A percentile compares a stretch with the other conserved stretches of the same genome.
These are phyloP conservation scores for Verbena officinalis DNA, from an alignment of 257 asterid genomes.

Conservation along the genomic window DNA sequence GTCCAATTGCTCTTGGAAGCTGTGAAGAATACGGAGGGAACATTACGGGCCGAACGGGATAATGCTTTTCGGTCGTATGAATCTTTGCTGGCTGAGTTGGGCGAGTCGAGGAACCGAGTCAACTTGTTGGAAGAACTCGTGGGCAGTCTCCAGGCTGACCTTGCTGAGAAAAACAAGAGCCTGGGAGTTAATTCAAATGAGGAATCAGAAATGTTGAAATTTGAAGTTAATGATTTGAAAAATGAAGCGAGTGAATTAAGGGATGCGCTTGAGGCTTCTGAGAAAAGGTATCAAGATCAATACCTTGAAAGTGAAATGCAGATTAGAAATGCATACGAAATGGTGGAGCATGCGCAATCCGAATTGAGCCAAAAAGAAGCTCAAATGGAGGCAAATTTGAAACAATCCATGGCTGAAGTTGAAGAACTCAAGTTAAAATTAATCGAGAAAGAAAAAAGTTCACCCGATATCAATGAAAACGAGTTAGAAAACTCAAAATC, in stretches of 20 bases:
- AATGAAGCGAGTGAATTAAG: constrained; percentile 50
- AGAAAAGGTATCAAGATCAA: constrained; percentile 64
- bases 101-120: constrained; percentile 53
- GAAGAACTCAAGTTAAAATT: constrained; percentile 51
- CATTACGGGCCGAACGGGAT: constrained; percentile 47
- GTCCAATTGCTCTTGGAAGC: constrained; percentile 64
- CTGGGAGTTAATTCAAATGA: constrained; percentile 25
- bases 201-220: constrained; percentile 25
- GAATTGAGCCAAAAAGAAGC: constrained; percentile 52
- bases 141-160: constrained; percentile 46
- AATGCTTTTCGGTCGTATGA: constrained; percentile 44
- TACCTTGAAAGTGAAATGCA: constrained; percentile 60
- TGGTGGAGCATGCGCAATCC: constrained; percentile 55
- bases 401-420: constrained; percentile 44
- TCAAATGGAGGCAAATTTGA: constrained; percentile 52
- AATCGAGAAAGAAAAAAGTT: constrained; percentile 39
- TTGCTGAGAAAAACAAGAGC: constrained; percentile 22
- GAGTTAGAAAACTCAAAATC: constrained; percentile 44
- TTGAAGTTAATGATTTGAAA: constrained; percentile 43
- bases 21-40: constrained; percentile 54
- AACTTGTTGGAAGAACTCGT: constrained; percentile 60
- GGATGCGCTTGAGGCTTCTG: constrained; percentile 70
- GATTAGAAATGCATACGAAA: constrained; percentile 64
- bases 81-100: constrained; percentile 61
- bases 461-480: constrained; percentile 38